Conservation (phyloP, 2,329 filamentous ascomycete genomes). For the Metarhizium album region DNA sequence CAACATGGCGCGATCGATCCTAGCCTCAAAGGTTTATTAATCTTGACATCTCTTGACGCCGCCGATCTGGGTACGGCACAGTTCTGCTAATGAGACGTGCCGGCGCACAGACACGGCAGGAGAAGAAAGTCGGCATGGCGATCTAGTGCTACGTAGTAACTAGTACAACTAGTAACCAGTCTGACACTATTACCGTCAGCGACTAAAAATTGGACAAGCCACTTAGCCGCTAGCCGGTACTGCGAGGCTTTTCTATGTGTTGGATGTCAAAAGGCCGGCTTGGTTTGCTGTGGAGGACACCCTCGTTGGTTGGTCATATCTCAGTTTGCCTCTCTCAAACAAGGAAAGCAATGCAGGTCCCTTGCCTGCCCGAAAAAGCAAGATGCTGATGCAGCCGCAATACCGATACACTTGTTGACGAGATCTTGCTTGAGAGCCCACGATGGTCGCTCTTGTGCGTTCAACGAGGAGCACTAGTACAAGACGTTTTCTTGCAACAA, state of each 20-base stretch:
- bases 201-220: no score
- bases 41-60: no score
- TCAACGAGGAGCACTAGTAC: background rate
- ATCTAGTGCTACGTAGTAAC: background rate
- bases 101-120: background rate
- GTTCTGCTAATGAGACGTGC: background rate
- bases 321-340: background rate
- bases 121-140: background rate
- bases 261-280: background rate
- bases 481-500: no score
- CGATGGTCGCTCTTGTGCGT: background rate
- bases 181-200: no score
- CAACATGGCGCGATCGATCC: no score
- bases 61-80: background rate
- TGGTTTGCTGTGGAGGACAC: background rate
- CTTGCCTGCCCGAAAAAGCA: background rate
- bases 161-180: no score
- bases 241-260: background rate
- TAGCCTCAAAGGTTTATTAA: no score
- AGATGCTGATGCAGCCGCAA: background rate
- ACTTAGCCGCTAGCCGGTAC: no score
- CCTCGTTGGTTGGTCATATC: background rate
- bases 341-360: background rate
- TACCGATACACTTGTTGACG: background rate
- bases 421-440: background rate